Percentiles rank a stretch among this genome's conserved stretches.
These are phyloP conservation scores for Entomortierella beljakovae DNA, from an alignment of 192 early-diverging fungal species.

Conservation along the genomic window DNA sequence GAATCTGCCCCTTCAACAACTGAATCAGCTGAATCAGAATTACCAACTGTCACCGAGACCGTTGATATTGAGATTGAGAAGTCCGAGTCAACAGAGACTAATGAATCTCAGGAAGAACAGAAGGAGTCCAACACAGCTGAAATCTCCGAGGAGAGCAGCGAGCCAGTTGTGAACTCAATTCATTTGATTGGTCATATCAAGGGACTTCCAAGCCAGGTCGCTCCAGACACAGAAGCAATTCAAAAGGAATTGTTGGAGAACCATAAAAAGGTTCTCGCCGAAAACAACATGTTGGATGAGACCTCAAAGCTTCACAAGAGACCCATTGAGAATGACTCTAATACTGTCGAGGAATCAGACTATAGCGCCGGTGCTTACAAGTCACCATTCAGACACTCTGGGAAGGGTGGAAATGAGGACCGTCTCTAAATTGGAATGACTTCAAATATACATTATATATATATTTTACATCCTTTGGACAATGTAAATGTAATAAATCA, in stretches of 20 bases:
- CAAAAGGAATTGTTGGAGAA: neutral
- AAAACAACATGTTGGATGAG: neutral
- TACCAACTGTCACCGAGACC: neutral
- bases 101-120: neutral
- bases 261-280: neutral
- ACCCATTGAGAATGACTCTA: conserved; percentile 22
- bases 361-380: conserved; percentile 41
- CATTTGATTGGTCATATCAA: conserved; percentile 14
- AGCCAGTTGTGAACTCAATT: neutral
- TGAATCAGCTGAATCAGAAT: conserved; percentile 1
- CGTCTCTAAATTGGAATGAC: too few species aligned
- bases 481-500: too few species aligned
- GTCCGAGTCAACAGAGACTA: neutral
- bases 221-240: neutral
- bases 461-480: too few species aligned
- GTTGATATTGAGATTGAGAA: neutral
- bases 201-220: conserved; percentile 9
- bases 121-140: neutral
- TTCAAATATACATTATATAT: too few species aligned
- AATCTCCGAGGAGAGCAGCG: neutral
- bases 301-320: conserved; percentile 26
- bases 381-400: conserved; percentile 42
- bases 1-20: conserved; percentile 7
- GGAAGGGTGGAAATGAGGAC: conserved; percentile 36
- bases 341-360: conserved; percentile 21